Conservation (phyloP, 176 grass and related monocot genomes). For the Otatea glauca region DNA sequence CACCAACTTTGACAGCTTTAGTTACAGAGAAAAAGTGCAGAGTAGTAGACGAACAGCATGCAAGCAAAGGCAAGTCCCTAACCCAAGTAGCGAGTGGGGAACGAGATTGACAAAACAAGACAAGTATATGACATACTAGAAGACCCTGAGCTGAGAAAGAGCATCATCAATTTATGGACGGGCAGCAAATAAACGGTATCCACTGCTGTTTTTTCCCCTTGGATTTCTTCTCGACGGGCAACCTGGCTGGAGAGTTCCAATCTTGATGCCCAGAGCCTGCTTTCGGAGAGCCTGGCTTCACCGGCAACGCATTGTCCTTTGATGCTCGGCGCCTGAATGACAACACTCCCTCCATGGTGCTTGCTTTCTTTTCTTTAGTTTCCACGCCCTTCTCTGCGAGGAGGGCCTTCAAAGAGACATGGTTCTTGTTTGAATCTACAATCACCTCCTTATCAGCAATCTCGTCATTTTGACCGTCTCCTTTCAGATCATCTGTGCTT, state of each 20-base stretch:
- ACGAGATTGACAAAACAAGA: background rate
- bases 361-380: constrained; percentile 47
- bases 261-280: constrained; percentile 49
- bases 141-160: background rate
- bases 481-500: constrained; percentile 12
- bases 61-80: background rate
- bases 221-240: constrained; percentile 49
- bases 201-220: constrained; percentile 61
- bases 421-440: constrained; percentile 47
- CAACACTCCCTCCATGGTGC: constrained; percentile 43
- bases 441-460: constrained; percentile 51
- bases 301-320: constrained; percentile 16
- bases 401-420: constrained; percentile 59
- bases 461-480: constrained; percentile 30
- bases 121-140: background rate
- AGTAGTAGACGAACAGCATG: background rate
- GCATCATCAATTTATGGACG: constrained; percentile 44
- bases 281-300: constrained; percentile 35
- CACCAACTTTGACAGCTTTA: constrained; percentile 13
- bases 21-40: background rate
- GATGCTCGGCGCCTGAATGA: constrained; percentile 39
- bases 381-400: constrained; percentile 54
- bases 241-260: constrained; percentile 70
- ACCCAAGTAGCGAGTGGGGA: background rate
- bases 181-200: constrained; percentile 71